Percentiles rank a stretch among this genome's conserved stretches.
Evolutionary conservation across 345 rosid species (phyloP).

Genomic region (Populus deltoides): DNA sequence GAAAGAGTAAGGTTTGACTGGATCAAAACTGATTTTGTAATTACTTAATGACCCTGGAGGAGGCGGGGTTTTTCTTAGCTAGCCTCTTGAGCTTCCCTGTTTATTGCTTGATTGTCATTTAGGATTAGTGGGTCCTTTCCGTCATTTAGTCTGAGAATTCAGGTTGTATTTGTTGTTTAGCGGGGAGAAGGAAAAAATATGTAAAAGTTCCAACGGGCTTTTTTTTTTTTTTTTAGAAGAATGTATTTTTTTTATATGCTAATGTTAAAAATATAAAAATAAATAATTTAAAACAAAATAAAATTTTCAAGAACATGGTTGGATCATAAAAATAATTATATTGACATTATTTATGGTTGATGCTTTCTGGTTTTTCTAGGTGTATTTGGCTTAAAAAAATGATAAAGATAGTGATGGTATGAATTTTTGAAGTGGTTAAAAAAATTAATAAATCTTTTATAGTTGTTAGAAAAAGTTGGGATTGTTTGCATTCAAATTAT

Average conservation of each 20-base stretch:
- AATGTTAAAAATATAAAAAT: too few species aligned
- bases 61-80: too few species aligned
- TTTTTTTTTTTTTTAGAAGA: too few species aligned
- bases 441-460: background rate
- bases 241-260: too few species aligned
- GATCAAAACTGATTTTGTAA: background rate
- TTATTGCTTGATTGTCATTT: background rate
- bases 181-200: background rate
- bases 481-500: too few species aligned
- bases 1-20: background rate
- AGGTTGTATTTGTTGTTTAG: background rate
- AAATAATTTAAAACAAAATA: too few species aligned
- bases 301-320: too few species aligned
- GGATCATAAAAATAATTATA: too few species aligned
- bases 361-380: too few species aligned
- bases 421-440: background rate
- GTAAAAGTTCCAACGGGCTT: background rate
- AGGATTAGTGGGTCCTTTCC: background rate
- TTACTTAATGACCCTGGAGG: background rate
- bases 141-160: background rate
- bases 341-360: too few species aligned
- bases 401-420: background rate
- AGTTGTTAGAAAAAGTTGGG: background rate
- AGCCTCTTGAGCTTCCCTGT: background rate
- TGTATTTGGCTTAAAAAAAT: too few species aligned